Evolutionary conservation across 441 rosid species (phyloP).

Genomic region (Populus trichocarpa): DNA sequence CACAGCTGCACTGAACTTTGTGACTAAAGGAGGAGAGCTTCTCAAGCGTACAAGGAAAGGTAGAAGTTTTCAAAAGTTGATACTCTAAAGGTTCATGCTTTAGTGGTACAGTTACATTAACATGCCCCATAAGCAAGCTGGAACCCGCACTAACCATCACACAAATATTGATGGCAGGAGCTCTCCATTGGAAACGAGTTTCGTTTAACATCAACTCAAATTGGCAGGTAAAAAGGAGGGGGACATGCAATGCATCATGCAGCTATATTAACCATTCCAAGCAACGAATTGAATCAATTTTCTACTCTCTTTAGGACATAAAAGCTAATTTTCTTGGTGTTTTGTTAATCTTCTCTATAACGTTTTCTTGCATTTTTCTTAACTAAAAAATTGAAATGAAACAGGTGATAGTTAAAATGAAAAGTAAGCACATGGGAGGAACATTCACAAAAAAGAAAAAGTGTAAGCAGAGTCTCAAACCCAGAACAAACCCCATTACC

Average conservation of each 20-base stretch:
- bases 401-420: slow-evolving; percentile 85
- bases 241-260: background rate
- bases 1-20: slow-evolving; percentile 58
- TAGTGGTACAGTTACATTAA: background rate
- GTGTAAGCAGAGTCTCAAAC: slow-evolving; percentile 48
- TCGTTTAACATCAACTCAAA: slow-evolving; percentile 72
- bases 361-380: background rate
- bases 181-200: slow-evolving; percentile 89
- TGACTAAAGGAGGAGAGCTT: slow-evolving; percentile 75
- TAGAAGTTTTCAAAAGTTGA: slow-evolving; percentile 18
- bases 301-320: background rate
- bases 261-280: background rate
- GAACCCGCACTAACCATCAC: slow-evolving; percentile 9
- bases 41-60: slow-evolving; percentile 97
- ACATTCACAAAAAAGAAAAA: slow-evolving; percentile 87
- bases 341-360: background rate
- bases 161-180: slow-evolving; percentile 49
- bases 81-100: background rate
- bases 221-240: slow-evolving; percentile 58
- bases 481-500: slow-evolving; percentile 9
- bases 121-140: background rate
- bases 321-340: background rate
- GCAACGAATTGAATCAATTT: background rate
- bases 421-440: slow-evolving; percentile 92
- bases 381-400: slow-evolving; percentile 3